A percentile compares a stretch with the other conserved stretches of the same genome.
These are phyloP conservation scores for Kitagawia praeruptora DNA, from an alignment of 129 eudicot species.

Conservation along the genomic window DNA sequence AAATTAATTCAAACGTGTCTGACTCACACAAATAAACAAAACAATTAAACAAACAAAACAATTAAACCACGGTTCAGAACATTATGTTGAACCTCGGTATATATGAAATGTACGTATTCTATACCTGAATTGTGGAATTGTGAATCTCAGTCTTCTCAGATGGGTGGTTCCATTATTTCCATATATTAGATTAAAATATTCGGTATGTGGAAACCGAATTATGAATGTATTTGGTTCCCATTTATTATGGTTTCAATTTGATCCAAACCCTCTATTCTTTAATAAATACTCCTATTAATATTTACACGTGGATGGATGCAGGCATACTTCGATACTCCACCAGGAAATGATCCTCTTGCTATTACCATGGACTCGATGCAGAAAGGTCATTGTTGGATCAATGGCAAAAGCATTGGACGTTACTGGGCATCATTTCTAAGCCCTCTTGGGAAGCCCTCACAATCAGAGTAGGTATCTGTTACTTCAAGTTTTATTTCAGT, in stretches of 20 bases:
- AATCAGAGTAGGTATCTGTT: slow-evolving; percentile 54
- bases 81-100: no score
- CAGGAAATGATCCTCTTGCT: slow-evolving; percentile 62
- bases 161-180: background rate
- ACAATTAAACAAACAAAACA: no score
- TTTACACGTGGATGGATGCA: slow-evolving; percentile 10
- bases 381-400: slow-evolving; percentile 79
- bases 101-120: no score
- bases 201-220: background rate
- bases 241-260: background rate
- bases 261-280: no score
- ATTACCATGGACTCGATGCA: slow-evolving; percentile 65
- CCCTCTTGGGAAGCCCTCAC: slow-evolving; percentile 53
- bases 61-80: background rate
- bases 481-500: background rate
- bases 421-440: slow-evolving; percentile 65
- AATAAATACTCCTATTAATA: no score
- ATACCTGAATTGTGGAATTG: background rate
- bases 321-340: slow-evolving; percentile 66
- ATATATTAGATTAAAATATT: no score
- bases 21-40: no score
- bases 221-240: background rate
- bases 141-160: background rate
- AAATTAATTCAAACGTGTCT: no score
- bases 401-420: slow-evolving; percentile 72